These are phyloP conservation scores for Triangularia setosa DNA, from an alignment of 2,329 filamentous ascomycete genomes.

Conservation along the genomic window DNA sequence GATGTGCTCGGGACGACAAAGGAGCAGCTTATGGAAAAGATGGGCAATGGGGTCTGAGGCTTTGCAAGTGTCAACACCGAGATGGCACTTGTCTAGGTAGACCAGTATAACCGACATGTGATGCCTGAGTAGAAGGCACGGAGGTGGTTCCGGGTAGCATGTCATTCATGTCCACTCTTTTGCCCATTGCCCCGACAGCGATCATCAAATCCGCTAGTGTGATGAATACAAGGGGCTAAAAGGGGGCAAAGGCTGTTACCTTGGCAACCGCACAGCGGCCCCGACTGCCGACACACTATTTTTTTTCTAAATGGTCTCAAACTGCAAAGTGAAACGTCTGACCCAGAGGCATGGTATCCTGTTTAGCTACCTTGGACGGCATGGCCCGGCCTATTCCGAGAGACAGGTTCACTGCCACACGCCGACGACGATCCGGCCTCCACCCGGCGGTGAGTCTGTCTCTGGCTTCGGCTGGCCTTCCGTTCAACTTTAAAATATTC, in stretches of 20 bases:
- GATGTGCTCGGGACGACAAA: slow-evolving; percentile 24
- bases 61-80: neutral
- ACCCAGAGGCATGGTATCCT: neutral
- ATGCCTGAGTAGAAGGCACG: too few relatives aligned
- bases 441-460: neutral
- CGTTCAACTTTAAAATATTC: neutral
- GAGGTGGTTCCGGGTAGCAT: too few relatives aligned
- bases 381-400: neutral
- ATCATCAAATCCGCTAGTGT: neutral
- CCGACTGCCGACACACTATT: neutral
- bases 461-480: neutral
- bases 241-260: neutral
- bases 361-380: neutral
- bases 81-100: neutral
- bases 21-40: slow-evolving; percentile 20
- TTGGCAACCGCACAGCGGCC: neutral
- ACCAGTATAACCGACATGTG: neutral
- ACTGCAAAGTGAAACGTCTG: neutral
- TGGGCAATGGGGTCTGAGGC: neutral
- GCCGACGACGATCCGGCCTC: neutral
- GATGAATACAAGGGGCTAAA: neutral
- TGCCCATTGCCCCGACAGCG: neutral
- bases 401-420: neutral
- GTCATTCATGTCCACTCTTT: too few relatives aligned
- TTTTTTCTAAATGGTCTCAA: neutral